A percentile compares a stretch with the other conserved stretches of the same genome.
These are phyloP conservation scores for Fusarium irregulare DNA, from an alignment of 2,329 filamentous ascomycete genomes.

Conservation along the genomic window DNA sequence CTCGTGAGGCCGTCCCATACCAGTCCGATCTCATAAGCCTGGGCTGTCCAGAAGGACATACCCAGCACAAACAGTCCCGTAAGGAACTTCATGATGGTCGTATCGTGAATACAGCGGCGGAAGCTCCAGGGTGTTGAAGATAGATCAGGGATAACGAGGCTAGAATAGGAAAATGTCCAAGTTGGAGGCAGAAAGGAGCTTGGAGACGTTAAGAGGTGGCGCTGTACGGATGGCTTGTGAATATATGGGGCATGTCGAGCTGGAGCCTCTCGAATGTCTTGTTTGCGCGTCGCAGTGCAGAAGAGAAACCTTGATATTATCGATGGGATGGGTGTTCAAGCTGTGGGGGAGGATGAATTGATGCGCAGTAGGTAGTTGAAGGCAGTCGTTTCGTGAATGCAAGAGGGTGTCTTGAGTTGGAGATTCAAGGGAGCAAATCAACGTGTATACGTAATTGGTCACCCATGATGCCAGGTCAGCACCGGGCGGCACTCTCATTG, in stretches of 20 bases:
- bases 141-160: slow-evolving; percentile 7
- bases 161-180: slow-evolving; percentile 15
- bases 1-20: slow-evolving; percentile 53
- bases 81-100: slow-evolving; percentile 65
- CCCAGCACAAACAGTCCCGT: slow-evolving; percentile 63
- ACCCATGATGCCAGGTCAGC: slow-evolving; percentile 46
- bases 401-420: slow-evolving; percentile 29
- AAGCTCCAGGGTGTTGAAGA: slow-evolving; percentile 21
- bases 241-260: slow-evolving; percentile 40
- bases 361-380: not conserved
- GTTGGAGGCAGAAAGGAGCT: slow-evolving; percentile 27
- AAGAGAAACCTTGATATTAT: not conserved
- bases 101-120: slow-evolving; percentile 15
- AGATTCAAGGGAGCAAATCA: slow-evolving; percentile 31
- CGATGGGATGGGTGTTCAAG: not conserved
- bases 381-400: slow-evolving; percentile 2
- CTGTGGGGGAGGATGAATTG: not conserved
- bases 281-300: not conserved
- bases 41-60: slow-evolving; percentile 64
- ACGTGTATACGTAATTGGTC: slow-evolving; percentile 46
- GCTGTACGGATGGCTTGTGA: slow-evolving; percentile 25
- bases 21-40: slow-evolving; percentile 68
- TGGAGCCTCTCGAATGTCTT: slow-evolving; percentile 24
- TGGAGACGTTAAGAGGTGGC: slow-evolving; percentile 36
- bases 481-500: slow-evolving; percentile 22